Evolutionary conservation across 202 grass and related monocot species (phyloP).

Genomic region (Alloteropsis angusta): DNA sequence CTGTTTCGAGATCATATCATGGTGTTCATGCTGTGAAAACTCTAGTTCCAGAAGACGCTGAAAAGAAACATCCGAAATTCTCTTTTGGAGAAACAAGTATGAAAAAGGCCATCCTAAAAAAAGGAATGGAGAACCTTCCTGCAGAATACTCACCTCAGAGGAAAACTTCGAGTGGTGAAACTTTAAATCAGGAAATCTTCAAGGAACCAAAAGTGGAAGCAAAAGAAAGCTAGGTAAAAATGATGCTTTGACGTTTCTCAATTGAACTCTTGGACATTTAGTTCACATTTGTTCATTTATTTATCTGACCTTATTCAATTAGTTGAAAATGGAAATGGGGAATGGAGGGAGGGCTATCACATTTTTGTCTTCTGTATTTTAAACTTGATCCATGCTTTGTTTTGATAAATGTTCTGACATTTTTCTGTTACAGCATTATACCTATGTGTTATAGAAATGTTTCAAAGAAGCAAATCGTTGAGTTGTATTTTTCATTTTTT

Average conservation of each 20-base stretch:
- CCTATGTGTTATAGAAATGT: background rate
- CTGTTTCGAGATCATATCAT: conserved; percentile 34
- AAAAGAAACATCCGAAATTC: conserved; percentile 25
- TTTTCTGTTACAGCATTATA: background rate
- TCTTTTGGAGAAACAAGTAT: conserved; percentile 30
- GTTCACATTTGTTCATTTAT: background rate
- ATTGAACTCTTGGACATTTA: background rate
- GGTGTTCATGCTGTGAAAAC: conserved; percentile 33
- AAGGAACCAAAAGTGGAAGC: background rate
- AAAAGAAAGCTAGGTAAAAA: background rate
- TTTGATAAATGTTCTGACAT: background rate
- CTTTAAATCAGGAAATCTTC: background rate
- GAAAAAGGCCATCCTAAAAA: conserved; percentile 35
- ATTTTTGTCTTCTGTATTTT: background rate
- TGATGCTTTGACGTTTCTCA: background rate
- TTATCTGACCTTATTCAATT: background rate
- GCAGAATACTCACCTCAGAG: background rate
- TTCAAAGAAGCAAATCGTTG: background rate
- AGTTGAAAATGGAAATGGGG: background rate
- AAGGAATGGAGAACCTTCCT: conserved; percentile 62
- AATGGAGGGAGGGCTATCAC: background rate
- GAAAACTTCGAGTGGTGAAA: background rate
- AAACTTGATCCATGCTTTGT: background rate
- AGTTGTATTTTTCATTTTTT: background rate
- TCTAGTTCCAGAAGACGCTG: conserved; percentile 23